A percentile compares a stretch with the other conserved stretches of the same genome.
These are phyloP conservation scores for Huntiella savannae DNA, from an alignment of 2,329 filamentous ascomycete genomes.

Conservation along the genomic window DNA sequence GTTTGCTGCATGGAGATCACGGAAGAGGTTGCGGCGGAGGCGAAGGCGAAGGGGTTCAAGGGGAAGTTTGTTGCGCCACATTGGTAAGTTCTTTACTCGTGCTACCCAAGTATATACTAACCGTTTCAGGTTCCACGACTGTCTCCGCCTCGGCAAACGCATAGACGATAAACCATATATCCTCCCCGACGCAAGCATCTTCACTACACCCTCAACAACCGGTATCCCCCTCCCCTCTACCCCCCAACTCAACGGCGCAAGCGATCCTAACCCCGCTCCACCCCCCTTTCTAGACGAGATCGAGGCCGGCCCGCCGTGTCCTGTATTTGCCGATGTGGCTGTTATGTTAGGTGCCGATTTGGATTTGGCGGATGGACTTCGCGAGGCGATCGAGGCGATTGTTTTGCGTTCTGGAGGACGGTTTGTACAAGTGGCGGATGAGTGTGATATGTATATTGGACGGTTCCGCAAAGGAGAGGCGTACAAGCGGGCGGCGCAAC, in stretches of 20 bases:
- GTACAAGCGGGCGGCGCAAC: slow-evolving; percentile 58
- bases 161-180: slow-evolving; percentile 78
- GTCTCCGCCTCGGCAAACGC: slow-evolving; percentile 74
- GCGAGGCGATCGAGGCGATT: slow-evolving; percentile 48
- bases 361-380: slow-evolving; percentile 45
- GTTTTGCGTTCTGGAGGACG: slow-evolving; percentile 53
- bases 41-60: slow-evolving; percentile 43
- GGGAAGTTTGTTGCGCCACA: slow-evolving; percentile 81
- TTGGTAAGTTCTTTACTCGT: slow-evolving; percentile 37
- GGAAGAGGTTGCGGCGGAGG: slow-evolving; percentile 49
- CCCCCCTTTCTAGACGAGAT: slow-evolving; percentile 24
- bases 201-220: slow-evolving; percentile 39
- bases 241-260: slow-evolving; percentile 48
- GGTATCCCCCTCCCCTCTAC: slow-evolving; percentile 36
- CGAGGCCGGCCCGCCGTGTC: slow-evolving; percentile 33
- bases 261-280: slow-evolving; percentile 27
- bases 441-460: slow-evolving; percentile 71
- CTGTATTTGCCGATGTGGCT: slow-evolving; percentile 59
- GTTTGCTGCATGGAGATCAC: slow-evolving; percentile 66
- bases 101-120: neutral
- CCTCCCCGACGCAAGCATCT: slow-evolving; percentile 68
- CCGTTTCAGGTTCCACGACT: slow-evolving; percentile 73
- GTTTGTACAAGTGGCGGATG: slow-evolving; percentile 43
- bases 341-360: slow-evolving; percentile 64
- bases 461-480: slow-evolving; percentile 66